Conservation (phyloP, 2,329 filamentous ascomycete genomes). For the Penicillium capsulatum region DNA sequence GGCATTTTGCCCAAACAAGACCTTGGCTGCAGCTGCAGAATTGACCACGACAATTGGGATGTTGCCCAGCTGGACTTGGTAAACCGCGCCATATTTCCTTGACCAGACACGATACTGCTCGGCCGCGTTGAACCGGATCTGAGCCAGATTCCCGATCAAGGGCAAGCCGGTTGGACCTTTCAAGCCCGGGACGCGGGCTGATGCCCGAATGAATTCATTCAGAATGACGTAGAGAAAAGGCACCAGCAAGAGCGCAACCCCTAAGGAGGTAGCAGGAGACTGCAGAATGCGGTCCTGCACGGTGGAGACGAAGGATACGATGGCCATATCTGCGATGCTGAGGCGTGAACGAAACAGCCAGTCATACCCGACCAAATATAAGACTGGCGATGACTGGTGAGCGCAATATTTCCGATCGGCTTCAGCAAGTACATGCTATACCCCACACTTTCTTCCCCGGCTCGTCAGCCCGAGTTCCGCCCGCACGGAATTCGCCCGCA, state of each 20-base stretch:
- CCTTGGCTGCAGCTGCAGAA: constrained; percentile 49
- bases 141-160: constrained; percentile 53
- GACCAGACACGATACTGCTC: constrained; percentile 57
- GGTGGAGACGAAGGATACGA: constrained; percentile 20
- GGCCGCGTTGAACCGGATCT: constrained; percentile 54
- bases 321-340: constrained; percentile 23
- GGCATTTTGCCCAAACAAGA: constrained; percentile 51
- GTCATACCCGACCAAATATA: too few species aligned
- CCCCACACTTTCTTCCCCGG: too few species aligned
- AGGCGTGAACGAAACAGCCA: not conserved
- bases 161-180: constrained; percentile 51
- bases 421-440: too few species aligned
- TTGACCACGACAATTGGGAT: constrained; percentile 56
- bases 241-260: constrained; percentile 19
- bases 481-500: too few species aligned
- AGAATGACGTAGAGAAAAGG: constrained; percentile 46
- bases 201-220: constrained; percentile 49
- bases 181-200: constrained; percentile 46
- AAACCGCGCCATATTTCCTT: constrained; percentile 49
- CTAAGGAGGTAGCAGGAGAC: constrained; percentile 22
- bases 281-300: constrained; percentile 19
- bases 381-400: too few species aligned
- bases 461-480: too few species aligned
- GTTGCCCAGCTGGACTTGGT: constrained; percentile 57
- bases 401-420: too few species aligned